Evolutionary conservation across 78 protist species (phyloP), one percentile per base, ranked within the genome.

Genomic region (Monocercomonoides exilis): DNA sequence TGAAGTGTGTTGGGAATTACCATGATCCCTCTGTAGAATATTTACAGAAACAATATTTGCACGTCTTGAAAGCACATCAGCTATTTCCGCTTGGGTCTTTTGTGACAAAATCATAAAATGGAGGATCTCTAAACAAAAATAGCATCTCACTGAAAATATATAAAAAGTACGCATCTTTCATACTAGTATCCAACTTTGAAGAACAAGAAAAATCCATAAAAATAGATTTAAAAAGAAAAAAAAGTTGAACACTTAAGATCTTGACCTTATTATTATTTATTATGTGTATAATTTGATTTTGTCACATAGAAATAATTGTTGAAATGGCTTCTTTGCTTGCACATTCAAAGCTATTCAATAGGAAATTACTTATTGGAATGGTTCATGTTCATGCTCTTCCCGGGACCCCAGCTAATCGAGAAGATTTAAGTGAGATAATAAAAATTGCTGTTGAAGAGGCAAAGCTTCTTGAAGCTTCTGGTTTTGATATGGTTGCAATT

Each of bases 351-450:
- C 70, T 54, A 29, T 79, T 79, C 82, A 32, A n/a, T 5, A 79
- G 82, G 81, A 77, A 77, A 70, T 33, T 46, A 33, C 3, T 87
- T 32, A 41, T 87, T 0, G 89, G 45, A 38, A 87, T 87, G 89
- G 36, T 87, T 32, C 89, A 87, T 41, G 84, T 87, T 44, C 54
- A 43, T 43, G 89, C 89, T 41, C 46, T 87, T 5, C 89, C 89
- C 0, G 89, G 89, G 33, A 87, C 89, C 1, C 89, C 89, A 64
- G 1, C 38, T 35, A 1, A 0, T 0, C 21, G 0, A 6, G 2
- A 1, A 38, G 44, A 46, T 41, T 46, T 87, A 29, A 32, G 3
- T 4, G 43, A 87, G 3, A 87, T 87, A 33, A 33, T 54, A 3
- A 44, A 1, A 3, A 87, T 35, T 6, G 89, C 89, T 1, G 84